phyloP scores from a whole-genome alignment of 768 basidiomycete species.

The Lentinula boryana region DNA sequence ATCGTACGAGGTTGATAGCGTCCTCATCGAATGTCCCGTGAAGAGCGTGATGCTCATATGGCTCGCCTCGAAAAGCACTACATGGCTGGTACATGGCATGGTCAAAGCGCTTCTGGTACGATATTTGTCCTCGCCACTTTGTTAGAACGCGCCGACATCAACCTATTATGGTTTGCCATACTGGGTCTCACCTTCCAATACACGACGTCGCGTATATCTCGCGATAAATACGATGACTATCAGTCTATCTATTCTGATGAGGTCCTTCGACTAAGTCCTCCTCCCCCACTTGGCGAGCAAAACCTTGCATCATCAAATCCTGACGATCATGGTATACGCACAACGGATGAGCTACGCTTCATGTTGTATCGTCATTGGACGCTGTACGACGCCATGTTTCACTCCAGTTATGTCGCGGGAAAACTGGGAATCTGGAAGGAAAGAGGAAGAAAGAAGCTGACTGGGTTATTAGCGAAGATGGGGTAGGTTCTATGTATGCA shows the following conservation, averaged over 20 bases:
- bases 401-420: constrained; percentile 93
- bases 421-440: constrained; percentile 98
- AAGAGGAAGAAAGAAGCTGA: constrained; percentile 80
- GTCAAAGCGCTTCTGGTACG: constrained; percentile 84
- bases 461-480: constrained; percentile 96
- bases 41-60: constrained; percentile 61
- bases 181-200: constrained; percentile 94
- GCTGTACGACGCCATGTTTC: constrained; percentile 95
- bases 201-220: constrained; percentile 79
- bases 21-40: constrained; percentile 57
- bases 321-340: constrained; percentile 78
- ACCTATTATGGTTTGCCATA: constrained; percentile 94
- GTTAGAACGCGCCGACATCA: constrained; percentile 90
- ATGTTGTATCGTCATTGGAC: constrained; percentile 97
- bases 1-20: constrained; percentile 23
- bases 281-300: constrained; percentile 35
- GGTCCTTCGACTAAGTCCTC: constrained; percentile 84
- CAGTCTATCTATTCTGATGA: constrained; percentile 84
- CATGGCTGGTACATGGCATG: constrained; percentile 75
- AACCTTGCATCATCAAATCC: constrained; percentile 56
- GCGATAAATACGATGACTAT: constrained; percentile 77
- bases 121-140: constrained; percentile 87
- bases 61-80: constrained; percentile 78
- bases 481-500: constrained; percentile 48
- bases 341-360: constrained; percentile 88